These are phyloP conservation scores for Bryoglossum gracile DNA, from an alignment of 495 filamentous ascomycete species.

Conservation along the genomic window DNA sequence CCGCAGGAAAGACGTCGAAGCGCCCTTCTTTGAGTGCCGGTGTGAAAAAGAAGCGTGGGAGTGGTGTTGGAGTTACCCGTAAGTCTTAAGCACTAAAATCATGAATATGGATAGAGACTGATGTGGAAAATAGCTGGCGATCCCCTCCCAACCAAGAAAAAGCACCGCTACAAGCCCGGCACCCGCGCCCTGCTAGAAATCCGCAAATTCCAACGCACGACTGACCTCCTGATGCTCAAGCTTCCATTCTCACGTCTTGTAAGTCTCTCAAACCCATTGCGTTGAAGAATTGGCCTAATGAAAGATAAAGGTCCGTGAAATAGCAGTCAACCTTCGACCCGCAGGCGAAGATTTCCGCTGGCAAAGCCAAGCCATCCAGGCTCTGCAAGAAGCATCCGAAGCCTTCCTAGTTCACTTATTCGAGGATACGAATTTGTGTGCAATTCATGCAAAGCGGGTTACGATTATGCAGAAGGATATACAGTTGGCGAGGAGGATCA, in stretches of 20 bases:
- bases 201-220: conserved; percentile 71
- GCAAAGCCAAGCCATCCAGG: conserved; percentile 87
- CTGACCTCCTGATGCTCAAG: conserved; percentile 73
- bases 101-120: no score
- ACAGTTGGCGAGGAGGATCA: conserved; percentile 78
- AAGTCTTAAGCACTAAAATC: no score
- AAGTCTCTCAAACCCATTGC: conserved; percentile 25
- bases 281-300: not conserved
- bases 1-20: not conserved
- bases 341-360: conserved; percentile 63
- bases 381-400: conserved; percentile 86
- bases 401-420: conserved; percentile 92
- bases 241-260: conserved; percentile 84
- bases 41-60: not conserved
- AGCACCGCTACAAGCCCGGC: conserved; percentile 73
- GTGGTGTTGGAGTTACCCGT: not conserved
- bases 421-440: conserved; percentile 92
- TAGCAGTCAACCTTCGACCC: conserved; percentile 50
- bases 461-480: conserved; percentile 99
- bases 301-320: conserved; percentile 64
- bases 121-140: conserved; percentile 53
- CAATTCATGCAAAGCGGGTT: conserved; percentile 90
- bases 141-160: conserved; percentile 54
- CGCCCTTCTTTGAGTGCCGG: not conserved
- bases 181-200: conserved; percentile 84